Conservation (phyloP, 441 rosid genomes). For the Adansonia grandidieri region DNA sequence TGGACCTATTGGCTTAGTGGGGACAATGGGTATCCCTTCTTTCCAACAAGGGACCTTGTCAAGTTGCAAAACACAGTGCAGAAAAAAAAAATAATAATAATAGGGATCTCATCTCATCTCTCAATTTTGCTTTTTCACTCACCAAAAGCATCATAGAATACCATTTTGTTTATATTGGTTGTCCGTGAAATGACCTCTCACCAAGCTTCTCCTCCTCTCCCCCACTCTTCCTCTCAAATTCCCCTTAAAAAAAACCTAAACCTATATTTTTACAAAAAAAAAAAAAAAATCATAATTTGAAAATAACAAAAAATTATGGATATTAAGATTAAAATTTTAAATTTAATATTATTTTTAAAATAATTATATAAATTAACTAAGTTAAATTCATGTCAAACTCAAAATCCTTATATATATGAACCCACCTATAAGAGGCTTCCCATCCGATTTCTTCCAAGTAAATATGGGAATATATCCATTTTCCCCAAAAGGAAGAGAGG, state of each 20-base stretch:
- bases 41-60: constrained; percentile 36
- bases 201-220: constrained; percentile 30
- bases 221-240: background rate
- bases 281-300: no score
- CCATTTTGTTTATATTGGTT: constrained; percentile 39
- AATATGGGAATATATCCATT: constrained; percentile 13
- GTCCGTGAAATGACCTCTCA: constrained; percentile 51
- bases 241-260: background rate
- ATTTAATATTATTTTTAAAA: no score
- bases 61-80: constrained; percentile 31
- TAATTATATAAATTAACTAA: no score
- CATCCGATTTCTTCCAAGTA: background rate
- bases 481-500: constrained; percentile 14
- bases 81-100: background rate
- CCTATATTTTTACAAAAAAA: background rate
- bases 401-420: no score
- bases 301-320: no score
- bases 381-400: no score
- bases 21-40: constrained; percentile 41
- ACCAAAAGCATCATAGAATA: constrained; percentile 33
- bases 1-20: constrained; percentile 35
- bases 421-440: background rate
- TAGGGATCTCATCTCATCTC: background rate
- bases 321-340: no score
- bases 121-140: constrained; percentile 26